Evolutionary conservation across 768 basidiomycete genomes (phyloP).

Genomic region (Mycena maculata): DNA sequence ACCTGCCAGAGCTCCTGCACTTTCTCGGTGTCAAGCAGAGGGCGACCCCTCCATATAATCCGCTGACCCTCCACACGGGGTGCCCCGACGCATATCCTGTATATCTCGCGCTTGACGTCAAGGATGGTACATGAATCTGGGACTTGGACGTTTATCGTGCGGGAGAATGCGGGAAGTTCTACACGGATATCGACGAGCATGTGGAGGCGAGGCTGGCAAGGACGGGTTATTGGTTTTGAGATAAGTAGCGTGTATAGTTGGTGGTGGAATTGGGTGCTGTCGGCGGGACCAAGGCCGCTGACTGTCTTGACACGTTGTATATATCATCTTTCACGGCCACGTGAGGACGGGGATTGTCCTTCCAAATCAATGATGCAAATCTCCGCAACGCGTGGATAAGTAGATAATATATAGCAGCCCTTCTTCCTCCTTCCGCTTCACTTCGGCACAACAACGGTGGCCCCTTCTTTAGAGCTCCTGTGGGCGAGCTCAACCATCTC

Average conservation of each 20-base stretch:
- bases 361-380: too few relatives aligned
- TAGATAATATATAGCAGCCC: too few relatives aligned
- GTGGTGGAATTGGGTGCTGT: slow-evolving; percentile 2
- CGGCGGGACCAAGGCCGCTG: too few relatives aligned
- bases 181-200: slow-evolving; percentile 69
- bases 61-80: slow-evolving; percentile 80
- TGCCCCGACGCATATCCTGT: slow-evolving; percentile 66
- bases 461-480: slow-evolving; percentile 71
- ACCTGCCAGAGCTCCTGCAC: slow-evolving; percentile 80
- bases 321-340: too few relatives aligned
- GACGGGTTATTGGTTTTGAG: too few relatives aligned
- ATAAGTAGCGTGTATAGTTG: too few relatives aligned
- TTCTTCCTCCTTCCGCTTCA: too few relatives aligned
- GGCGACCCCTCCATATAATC: slow-evolving; percentile 80
- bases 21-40: slow-evolving; percentile 71
- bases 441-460: slow-evolving; percentile 48
- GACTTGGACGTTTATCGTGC: slow-evolving; percentile 70
- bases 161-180: slow-evolving; percentile 81
- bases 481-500: slow-evolving; percentile 83
- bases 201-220: too few relatives aligned
- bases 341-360: too few relatives aligned
- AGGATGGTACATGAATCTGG: slow-evolving; percentile 60
- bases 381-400: too few relatives aligned
- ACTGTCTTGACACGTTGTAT: slow-evolving; percentile 34
- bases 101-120: slow-evolving; percentile 78